Base-by-base conservation (phyloP, 1,284 basidiomycete species). In the Ganoderma sinense region DNA sequence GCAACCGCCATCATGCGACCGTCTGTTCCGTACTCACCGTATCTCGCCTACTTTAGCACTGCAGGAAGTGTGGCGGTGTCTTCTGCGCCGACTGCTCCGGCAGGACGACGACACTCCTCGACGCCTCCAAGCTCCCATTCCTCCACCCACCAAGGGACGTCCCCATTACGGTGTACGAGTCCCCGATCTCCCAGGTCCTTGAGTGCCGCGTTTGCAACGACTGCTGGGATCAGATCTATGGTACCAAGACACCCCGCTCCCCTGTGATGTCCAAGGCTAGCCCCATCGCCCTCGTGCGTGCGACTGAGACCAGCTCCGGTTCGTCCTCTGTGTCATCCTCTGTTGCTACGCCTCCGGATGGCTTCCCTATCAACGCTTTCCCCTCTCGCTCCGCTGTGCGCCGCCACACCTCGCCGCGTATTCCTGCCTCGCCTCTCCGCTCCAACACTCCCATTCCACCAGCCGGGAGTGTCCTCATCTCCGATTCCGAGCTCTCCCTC, bases 51-150 rank as follows among this genome's bases (percentile, higher is more conserved):
- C 56, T 40, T 68, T 76, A 91, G 89, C 92, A 94, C 72, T 94
- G 92, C 80, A 86, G 92, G 78, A 94, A 94, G 77, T 94, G 92
- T 73, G 92, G 92, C 65, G 91, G 91, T 70, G 82, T 93, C n/a
- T 92, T 89, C 78, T 94, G 91, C 78, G 79, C 79, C 51, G 78
- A 85, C 5, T 93, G 92, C 77, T 87, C 88, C 4, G 82, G 84
- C 18, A 85, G 85, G 64, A 76, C 82, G 11, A 91, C 89, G 0
- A 81, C 85, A 18, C 86, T 94, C 10, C 84, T 94, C 55, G 92
- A 93, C 74, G 87, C 90, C 8, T 86, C 90, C n/a, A 85, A 84
- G 65, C 88, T 94, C 60, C 78, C 83, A 62, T 93, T 93, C 79
- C 80, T 92, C 65, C 83, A 90, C 61, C 92, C 92, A 0, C 92